Evolutionary conservation across 257 asterid genomes (phyloP).

Genomic region (Penstemon eatonii): DNA sequence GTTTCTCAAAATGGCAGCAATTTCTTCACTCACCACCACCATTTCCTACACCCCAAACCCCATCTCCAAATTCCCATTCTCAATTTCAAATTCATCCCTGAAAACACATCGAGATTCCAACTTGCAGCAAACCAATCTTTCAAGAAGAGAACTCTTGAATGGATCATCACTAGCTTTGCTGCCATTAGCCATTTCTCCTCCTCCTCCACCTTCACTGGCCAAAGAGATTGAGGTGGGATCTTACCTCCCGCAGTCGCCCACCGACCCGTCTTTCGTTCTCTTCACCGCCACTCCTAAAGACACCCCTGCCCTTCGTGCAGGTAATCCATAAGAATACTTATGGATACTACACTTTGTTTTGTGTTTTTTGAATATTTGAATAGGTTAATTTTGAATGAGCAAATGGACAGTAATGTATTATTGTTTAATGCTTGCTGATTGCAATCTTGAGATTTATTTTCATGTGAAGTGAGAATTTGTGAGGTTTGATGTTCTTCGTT

Average conservation of each 20-base stretch:
- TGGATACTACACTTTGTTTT: neutral
- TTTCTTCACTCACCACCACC: conserved; percentile 35
- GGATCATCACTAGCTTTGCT: conserved; percentile 53
- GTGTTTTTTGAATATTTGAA: neutral
- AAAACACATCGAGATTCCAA: conserved; percentile 33
- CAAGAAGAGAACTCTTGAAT: conserved; percentile 65
- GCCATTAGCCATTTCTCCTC: conserved; percentile 44
- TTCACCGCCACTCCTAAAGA: conserved; percentile 80
- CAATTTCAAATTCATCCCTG: conserved; percentile 27
- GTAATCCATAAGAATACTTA: conserved; percentile 37
- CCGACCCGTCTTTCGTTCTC: conserved; percentile 78
- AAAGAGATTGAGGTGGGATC: conserved; percentile 87
- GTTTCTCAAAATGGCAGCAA: conserved; percentile 48
- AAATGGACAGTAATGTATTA: neutral
- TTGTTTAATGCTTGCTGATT: neutral
- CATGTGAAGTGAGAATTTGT: neutral
- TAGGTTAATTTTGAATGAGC: neutral
- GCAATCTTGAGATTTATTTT: neutral
- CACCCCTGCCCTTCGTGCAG: conserved; percentile 99
- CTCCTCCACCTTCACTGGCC: conserved; percentile 55
- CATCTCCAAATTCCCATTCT: conserved; percentile 35
- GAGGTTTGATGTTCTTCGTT: neutral
- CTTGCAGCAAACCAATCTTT: conserved; percentile 24
- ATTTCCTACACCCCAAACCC: conserved; percentile 35
- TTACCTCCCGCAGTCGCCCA: conserved; percentile 72